A percentile compares a stretch with the other conserved stretches of the same genome.
These are phyloP conservation scores for Monosporozyma yasuniensis DNA, from an alignment of 805 yeast genomes.

Conservation along the genomic window DNA sequence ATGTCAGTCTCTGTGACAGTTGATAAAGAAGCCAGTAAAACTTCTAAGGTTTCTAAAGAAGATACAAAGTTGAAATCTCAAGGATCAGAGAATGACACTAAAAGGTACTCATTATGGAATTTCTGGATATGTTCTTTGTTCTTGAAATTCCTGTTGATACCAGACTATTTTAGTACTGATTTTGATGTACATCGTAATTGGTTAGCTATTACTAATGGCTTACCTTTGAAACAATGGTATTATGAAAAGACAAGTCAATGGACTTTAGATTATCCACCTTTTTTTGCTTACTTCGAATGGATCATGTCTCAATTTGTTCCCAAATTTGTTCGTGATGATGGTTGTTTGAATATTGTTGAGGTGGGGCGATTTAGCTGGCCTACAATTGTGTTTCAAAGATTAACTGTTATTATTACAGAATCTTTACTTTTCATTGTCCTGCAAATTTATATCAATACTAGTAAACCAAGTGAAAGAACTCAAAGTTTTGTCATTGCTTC, in stretches of 20 bases:
- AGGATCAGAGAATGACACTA: conserved; percentile 2
- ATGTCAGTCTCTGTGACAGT: not conserved
- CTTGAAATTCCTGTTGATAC: conserved; percentile 53
- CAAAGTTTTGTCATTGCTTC: conserved; percentile 66
- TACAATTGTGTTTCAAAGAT: conserved; percentile 75
- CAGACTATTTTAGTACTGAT: conserved; percentile 88
- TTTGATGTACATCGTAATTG: conserved; percentile 97
- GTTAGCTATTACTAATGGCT: conserved; percentile 77
- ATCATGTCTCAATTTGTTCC: conserved; percentile 66
- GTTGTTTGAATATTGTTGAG: conserved; percentile 61
- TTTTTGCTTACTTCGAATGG: conserved; percentile 95
- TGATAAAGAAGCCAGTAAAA: not conserved
- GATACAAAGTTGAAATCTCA: not conserved
- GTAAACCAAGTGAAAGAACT: conserved; percentile 32
- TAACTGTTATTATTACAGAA: conserved; percentile 74
- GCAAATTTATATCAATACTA: conserved; percentile 57
- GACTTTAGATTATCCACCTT: conserved; percentile 97
- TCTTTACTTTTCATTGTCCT: conserved; percentile 57
- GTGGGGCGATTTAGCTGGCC: conserved; percentile 64
- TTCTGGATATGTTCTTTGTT: conserved; percentile 57
- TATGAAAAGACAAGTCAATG: conserved; percentile 69
- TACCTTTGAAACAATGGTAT: conserved; percentile 81
- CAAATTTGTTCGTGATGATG: conserved; percentile 50
- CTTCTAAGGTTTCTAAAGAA: not conserved
- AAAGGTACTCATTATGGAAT: conserved; percentile 47